Conservation (phyloP, 768 basidiomycete genomes). For the Trametes elegans region DNA sequence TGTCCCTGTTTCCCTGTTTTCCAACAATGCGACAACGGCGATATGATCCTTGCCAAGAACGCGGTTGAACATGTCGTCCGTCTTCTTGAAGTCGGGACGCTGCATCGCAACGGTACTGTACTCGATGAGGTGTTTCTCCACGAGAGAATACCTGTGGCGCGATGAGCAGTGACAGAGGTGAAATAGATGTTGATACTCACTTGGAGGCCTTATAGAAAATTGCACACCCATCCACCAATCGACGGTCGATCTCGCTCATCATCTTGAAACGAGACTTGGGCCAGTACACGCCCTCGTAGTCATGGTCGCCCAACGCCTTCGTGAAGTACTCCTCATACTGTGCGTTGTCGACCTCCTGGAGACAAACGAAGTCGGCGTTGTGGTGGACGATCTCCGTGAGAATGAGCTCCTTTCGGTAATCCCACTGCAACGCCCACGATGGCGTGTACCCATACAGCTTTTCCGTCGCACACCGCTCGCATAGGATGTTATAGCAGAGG, state of each 20-base stretch:
- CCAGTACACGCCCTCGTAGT: slow-evolving; percentile 90
- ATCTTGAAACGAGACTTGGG: slow-evolving; percentile 92
- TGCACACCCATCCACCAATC: slow-evolving; percentile 93
- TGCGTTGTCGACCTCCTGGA: slow-evolving; percentile 93
- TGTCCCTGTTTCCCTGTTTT: slow-evolving; percentile 83
- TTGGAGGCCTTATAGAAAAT: slow-evolving; percentile 90
- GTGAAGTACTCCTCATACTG: slow-evolving; percentile 92
- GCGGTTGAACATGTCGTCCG: slow-evolving; percentile 99
- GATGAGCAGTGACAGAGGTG: not conserved
- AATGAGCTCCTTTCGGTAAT: slow-evolving; percentile 87
- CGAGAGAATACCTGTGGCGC: slow-evolving; percentile 66
- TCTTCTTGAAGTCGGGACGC: slow-evolving; percentile 91
- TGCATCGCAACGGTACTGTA: slow-evolving; percentile 93
- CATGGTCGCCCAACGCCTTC: slow-evolving; percentile 65
- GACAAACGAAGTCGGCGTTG: slow-evolving; percentile 85
- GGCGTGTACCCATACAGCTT: slow-evolving; percentile 95
- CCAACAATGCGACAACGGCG: slow-evolving; percentile 82
- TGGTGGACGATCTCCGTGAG: slow-evolving; percentile 79
- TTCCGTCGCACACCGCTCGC: slow-evolving; percentile 86
- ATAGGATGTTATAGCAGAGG: slow-evolving; percentile 92
- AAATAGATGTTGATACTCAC: slow-evolving; percentile 47
- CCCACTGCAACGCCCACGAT: slow-evolving; percentile 94
- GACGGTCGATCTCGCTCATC: slow-evolving; percentile 83
- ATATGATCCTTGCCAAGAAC: slow-evolving; percentile 94
- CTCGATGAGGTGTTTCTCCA: slow-evolving; percentile 92